Percentiles rank a stretch among this genome's conserved stretches.
Evolutionary conservation across 2,329 filamentous ascomycete species (phyloP).

Genomic region (Grosmannia clavigera): DNA sequence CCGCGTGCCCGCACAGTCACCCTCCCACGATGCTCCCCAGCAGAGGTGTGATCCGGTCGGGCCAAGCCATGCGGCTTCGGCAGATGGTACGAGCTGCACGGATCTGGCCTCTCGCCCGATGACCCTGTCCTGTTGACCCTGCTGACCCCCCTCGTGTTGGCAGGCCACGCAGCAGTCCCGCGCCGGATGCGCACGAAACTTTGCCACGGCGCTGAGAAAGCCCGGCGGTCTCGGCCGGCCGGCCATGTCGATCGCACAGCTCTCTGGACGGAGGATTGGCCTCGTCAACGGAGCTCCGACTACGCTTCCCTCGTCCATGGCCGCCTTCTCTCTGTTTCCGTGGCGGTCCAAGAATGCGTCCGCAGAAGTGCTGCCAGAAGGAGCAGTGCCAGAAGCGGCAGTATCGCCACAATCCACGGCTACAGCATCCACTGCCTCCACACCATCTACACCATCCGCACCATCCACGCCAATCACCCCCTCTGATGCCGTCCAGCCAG

Average conservation of each 20-base stretch:
- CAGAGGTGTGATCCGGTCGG: slow-evolving; percentile 36
- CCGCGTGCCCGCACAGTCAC: not conserved
- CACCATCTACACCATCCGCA: not conserved
- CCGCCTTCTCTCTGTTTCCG: slow-evolving; percentile 12
- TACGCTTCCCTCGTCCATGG: slow-evolving; percentile 9
- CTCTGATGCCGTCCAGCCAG: not conserved
- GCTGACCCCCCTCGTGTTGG: not conserved
- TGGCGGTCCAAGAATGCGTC: slow-evolving; percentile 3
- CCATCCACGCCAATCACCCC: not conserved
- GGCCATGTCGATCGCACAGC: not conserved
- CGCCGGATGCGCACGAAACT: slow-evolving; percentile 8
- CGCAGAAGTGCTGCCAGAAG: not conserved
- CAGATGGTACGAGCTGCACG: slow-evolving; percentile 18
- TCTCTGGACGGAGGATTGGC: not conserved
- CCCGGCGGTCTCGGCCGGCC: not conserved
- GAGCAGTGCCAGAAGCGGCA: not conserved
- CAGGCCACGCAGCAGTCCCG: not conserved
- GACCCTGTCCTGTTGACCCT: not conserved
- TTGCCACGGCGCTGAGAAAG: slow-evolving; percentile 18
- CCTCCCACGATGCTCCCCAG: slow-evolving; percentile 39
- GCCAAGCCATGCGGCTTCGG: slow-evolving; percentile 29
- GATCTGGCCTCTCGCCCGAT: not conserved
- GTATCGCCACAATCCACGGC: not conserved
- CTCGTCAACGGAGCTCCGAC: slow-evolving; percentile 5
- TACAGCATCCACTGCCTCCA: not conserved